Evolutionary conservation across 768 basidiomycete species (phyloP).

Genomic region (Termitomyces sp.): DNA sequence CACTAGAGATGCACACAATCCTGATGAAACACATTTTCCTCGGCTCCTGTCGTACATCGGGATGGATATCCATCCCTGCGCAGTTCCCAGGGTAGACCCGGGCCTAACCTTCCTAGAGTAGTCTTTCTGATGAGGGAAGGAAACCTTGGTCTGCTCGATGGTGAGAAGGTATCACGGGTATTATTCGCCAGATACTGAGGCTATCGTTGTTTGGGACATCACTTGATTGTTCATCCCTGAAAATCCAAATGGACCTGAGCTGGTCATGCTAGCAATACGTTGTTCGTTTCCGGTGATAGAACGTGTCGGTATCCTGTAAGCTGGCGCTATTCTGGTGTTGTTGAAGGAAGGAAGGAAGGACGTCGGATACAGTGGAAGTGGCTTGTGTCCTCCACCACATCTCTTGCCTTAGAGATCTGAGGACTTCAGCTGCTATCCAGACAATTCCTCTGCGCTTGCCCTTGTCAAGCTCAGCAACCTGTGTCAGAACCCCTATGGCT

Average conservation of each 20-base stretch:
- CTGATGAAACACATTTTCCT: neutral
- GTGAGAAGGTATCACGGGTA: neutral
- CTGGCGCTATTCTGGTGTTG: neutral
- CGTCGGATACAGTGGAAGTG: neutral
- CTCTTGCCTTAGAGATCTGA: slow-evolving; percentile 26
- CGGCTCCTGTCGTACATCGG: neutral
- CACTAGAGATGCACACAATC: neutral
- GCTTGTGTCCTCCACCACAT: slow-evolving; percentile 15
- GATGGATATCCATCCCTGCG: neutral
- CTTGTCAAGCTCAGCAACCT: slow-evolving; percentile 26
- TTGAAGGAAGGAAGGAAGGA: neutral
- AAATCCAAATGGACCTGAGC: neutral
- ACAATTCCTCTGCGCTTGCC: slow-evolving; percentile 33
- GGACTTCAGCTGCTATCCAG: slow-evolving; percentile 31
- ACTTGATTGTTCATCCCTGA: neutral
- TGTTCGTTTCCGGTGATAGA: slow-evolving; percentile 3
- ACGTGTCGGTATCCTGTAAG: neutral
- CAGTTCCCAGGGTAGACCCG: neutral
- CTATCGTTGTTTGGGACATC: neutral
- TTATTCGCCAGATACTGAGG: neutral
- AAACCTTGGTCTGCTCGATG: neutral
- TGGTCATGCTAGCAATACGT: slow-evolving; percentile 8
- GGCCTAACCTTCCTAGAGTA: neutral
- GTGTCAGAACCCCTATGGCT: slow-evolving; percentile 29
- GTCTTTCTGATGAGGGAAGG: neutral